A percentile compares a stretch with the other conserved stretches of the same genome.
These are phyloP conservation scores for Nothomitra cinnamomea DNA, from an alignment of 2,329 filamentous ascomycete species.

Conservation along the genomic window DNA sequence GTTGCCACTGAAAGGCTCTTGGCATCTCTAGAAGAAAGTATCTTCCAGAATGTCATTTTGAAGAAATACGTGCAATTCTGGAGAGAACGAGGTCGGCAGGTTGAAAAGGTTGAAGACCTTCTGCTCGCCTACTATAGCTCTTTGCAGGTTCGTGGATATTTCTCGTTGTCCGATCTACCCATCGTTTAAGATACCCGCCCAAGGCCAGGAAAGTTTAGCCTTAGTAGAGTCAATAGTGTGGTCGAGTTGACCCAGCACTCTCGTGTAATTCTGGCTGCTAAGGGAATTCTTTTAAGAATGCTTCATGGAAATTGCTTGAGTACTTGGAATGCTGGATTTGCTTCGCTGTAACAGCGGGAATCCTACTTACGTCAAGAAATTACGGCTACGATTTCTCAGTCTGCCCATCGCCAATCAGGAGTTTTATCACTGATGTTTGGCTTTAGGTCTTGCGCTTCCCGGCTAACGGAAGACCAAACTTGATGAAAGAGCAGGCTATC, in stretches of 20 bases:
- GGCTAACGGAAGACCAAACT: conserved; percentile 25
- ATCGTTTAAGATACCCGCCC: too few species aligned
- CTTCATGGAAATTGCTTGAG: too few species aligned
- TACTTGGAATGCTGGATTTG: too few species aligned
- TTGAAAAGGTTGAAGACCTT: conserved; percentile 28
- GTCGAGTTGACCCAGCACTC: too few species aligned
- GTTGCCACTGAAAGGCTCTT: conserved; percentile 25
- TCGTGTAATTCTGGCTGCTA: too few species aligned
- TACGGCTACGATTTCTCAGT: too few species aligned
- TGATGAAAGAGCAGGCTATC: conserved; percentile 31
- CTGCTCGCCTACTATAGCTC: conserved; percentile 34
- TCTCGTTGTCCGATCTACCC: too few species aligned
- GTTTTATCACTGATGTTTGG: neutral
- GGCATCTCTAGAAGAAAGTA: conserved; percentile 19
- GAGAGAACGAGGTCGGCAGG: conserved; percentile 23
- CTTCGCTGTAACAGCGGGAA: too few species aligned
- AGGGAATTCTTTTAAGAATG: too few species aligned
- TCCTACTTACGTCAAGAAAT: too few species aligned
- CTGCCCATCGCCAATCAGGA: conserved; percentile 5
- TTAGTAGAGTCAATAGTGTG: neutral
- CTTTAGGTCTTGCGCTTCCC: conserved; percentile 26
- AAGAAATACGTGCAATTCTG: conserved; percentile 27
- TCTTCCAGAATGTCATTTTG: conserved; percentile 19
- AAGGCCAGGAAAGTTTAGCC: too few species aligned
- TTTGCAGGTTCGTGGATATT: conserved; percentile 25